Conservation (phyloP, 129 eudicot genomes). For the Flaveria robusta region DNA sequence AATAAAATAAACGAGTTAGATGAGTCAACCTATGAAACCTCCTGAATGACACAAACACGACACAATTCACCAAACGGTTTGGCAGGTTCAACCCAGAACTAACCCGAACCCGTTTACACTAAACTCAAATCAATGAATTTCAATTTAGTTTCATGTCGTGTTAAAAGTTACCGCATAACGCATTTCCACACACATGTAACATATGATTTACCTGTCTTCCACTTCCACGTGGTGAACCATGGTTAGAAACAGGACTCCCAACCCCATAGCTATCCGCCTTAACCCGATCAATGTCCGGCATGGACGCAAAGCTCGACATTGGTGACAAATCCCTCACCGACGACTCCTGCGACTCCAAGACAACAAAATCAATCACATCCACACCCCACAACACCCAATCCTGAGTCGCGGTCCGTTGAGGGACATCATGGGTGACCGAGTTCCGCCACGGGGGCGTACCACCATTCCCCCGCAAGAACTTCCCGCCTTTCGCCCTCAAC, state of each 20-base stretch:
- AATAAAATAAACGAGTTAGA: too few relatives aligned
- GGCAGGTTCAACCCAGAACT: too few relatives aligned
- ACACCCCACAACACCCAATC: conserved; percentile 86
- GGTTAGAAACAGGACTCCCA: conserved; percentile 11
- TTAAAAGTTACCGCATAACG: too few relatives aligned
- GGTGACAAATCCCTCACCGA: conserved; percentile 31
- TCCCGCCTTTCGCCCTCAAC: conserved; percentile 58
- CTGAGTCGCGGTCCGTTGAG: conserved; percentile 59
- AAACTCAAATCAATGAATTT: too few relatives aligned
- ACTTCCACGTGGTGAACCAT: conserved; percentile 29
- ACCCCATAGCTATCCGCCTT: conserved; percentile 2
- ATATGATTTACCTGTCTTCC: conserved; percentile 43
- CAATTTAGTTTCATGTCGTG: too few relatives aligned
- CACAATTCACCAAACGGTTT: too few relatives aligned
- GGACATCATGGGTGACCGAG: conserved; percentile 72
- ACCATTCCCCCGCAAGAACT: conserved; percentile 68
- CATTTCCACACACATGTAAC: too few relatives aligned
- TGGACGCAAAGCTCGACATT: conserved; percentile 41
- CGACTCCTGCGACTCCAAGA: conserved; percentile 45
- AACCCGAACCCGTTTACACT: too few relatives aligned
- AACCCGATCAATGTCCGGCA: conserved; percentile 27
- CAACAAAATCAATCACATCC: conserved; percentile 51
- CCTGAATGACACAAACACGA: too few relatives aligned
- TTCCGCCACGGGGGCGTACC: conserved; percentile 83
- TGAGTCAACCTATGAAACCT: too few relatives aligned